Conservation (phyloP, 495 filamentous ascomycete genomes). For the Halenospora varia region DNA sequence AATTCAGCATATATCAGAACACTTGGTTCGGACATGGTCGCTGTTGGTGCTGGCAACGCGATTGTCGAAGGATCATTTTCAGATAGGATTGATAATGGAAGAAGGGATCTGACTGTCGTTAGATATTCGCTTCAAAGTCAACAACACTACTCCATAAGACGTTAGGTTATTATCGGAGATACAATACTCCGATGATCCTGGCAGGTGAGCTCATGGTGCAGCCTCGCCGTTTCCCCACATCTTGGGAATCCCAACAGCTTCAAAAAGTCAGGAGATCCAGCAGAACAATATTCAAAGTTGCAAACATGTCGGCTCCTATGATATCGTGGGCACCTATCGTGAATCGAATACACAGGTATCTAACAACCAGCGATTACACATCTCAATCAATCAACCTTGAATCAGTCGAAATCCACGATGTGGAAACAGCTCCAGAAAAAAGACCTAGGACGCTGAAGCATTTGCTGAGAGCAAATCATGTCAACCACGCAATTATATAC, state of each 20-base stretch:
- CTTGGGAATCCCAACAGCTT: slow-evolving; percentile 16
- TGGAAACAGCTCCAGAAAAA: slow-evolving; percentile 77
- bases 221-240: slow-evolving; percentile 14
- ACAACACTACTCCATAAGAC: too few species aligned
- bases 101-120: background rate
- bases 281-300: background rate
- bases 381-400: slow-evolving; percentile 55
- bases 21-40: slow-evolving; percentile 27
- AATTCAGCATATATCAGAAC: slow-evolving; percentile 79
- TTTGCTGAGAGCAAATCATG: slow-evolving; percentile 84
- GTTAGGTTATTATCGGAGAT: too few species aligned
- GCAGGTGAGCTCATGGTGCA: slow-evolving; percentile 10
- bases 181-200: background rate
- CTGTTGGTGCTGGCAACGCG: background rate
- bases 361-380: slow-evolving; percentile 21
- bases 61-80: background rate
- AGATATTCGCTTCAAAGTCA: too few species aligned
- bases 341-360: slow-evolving; percentile 32
- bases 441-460: slow-evolving; percentile 81
- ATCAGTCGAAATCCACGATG: slow-evolving; percentile 66
- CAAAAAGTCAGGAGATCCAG: slow-evolving; percentile 11
- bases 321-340: slow-evolving; percentile 46
- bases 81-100: background rate
- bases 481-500: slow-evolving; percentile 80
- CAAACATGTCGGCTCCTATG: slow-evolving; percentile 35